These are phyloP conservation scores for Aspergillus oerlinghausenensis DNA, from an alignment of 2,329 filamentous ascomycete species.

Conservation along the genomic window DNA sequence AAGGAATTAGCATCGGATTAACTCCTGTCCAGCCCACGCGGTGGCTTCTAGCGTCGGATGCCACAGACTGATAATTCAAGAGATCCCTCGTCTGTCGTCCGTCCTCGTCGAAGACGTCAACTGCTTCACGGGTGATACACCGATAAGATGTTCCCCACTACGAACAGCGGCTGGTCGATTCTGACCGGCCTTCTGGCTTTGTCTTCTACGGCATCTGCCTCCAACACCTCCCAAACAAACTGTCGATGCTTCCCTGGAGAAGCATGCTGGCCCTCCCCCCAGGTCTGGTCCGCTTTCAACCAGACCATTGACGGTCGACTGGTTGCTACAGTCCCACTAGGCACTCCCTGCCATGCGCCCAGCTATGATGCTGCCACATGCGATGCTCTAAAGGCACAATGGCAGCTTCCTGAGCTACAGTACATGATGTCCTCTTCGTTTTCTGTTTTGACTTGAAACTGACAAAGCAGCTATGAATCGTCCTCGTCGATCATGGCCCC, in stretches of 20 bases:
- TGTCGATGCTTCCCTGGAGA: constrained; percentile 53
- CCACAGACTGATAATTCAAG: not conserved
- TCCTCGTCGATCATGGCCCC: constrained; percentile 39
- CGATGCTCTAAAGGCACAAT: constrained; percentile 36
- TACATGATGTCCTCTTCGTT: constrained; percentile 16
- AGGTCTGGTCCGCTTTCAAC: constrained; percentile 51
- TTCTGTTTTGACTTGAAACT: not conserved
- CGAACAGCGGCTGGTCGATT: not conserved
- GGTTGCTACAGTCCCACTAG: constrained; percentile 51
- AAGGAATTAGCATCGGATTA: not conserved
- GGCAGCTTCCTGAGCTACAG: constrained; percentile 46
- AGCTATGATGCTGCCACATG: constrained; percentile 46
- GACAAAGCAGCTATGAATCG: constrained; percentile 53
- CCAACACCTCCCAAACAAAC: not conserved
- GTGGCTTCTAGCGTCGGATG: not conserved
- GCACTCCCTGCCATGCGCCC: constrained; percentile 49
- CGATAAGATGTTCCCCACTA: not conserved
- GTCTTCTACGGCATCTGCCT: not conserved
- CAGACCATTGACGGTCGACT: constrained; percentile 48
- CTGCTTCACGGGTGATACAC: too few species aligned
- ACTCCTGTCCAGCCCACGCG: not conserved
- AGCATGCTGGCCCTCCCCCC: constrained; percentile 48
- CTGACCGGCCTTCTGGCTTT: constrained; percentile 2
- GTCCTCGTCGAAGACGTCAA: not conserved
- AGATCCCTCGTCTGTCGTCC: too few species aligned